These are phyloP conservation scores for Ogataea methylovora DNA, from an alignment of 805 yeast species.

Conservation along the genomic window DNA sequence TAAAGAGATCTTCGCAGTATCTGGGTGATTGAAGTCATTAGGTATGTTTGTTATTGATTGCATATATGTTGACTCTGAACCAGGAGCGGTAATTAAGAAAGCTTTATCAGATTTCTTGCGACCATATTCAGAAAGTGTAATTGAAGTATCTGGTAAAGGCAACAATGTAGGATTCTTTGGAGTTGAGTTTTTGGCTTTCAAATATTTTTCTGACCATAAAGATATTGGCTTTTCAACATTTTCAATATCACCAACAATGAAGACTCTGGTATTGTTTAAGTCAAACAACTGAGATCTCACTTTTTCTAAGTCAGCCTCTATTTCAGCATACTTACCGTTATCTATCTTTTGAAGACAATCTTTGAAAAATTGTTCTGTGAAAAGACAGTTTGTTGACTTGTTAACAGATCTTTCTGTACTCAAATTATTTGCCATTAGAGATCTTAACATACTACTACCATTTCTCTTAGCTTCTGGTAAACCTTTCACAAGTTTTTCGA, in stretches of 20 bases:
- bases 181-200: conserved; percentile 3
- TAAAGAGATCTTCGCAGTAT: conserved; percentile 61
- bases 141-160: conserved; percentile 44
- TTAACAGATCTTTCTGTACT: conserved; percentile 55
- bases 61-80: conserved; percentile 75
- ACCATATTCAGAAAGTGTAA: conserved; percentile 53
- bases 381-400: conserved; percentile 58
- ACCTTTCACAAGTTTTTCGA: conserved; percentile 53
- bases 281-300: conserved; percentile 47
- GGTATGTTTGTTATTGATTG: conserved; percentile 55
- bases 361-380: conserved; percentile 51
- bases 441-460: conserved; percentile 57
- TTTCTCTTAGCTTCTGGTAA: conserved; percentile 58
- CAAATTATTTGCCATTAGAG: conserved; percentile 40
- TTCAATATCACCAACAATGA: conserved; percentile 63
- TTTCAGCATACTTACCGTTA: conserved; percentile 40
- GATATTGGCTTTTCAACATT: conserved; percentile 48
- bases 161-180: conserved; percentile 2
- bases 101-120: conserved; percentile 44
- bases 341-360: conserved; percentile 42
- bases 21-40: conserved; percentile 43
- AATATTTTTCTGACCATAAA: conserved; percentile 41
- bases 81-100: conserved; percentile 63
- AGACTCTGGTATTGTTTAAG: conserved; percentile 53
- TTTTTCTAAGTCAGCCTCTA: conserved; percentile 42